Evolutionary conservation across 2,329 filamentous ascomycete genomes (phyloP).

Genomic region (Ilyonectria sp.): DNA sequence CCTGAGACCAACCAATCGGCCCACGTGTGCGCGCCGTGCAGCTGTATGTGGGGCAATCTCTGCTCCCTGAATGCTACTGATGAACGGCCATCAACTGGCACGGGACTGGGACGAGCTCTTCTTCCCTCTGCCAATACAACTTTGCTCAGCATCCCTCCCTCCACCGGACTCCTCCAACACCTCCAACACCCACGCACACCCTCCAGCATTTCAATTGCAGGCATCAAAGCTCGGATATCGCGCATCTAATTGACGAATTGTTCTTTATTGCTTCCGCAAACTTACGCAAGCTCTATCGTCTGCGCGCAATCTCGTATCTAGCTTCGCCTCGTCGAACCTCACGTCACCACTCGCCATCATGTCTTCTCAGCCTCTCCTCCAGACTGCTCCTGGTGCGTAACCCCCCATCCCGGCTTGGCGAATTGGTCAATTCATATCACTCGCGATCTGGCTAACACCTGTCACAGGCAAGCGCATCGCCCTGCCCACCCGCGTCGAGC

Average conservation of each 20-base stretch:
- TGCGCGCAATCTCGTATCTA: slow-evolving; percentile 3
- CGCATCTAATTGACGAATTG: slow-evolving; percentile 3
- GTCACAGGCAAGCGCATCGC: slow-evolving; percentile 95
- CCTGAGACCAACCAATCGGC: slow-evolving; percentile 47
- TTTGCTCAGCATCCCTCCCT: slow-evolving; percentile 13
- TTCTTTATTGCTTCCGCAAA: slow-evolving; percentile 2
- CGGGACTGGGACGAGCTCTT: slow-evolving; percentile 15
- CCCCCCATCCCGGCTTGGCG: neutral
- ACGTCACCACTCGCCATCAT: slow-evolving; percentile 65
- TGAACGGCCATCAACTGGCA: slow-evolving; percentile 31
- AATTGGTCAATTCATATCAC: slow-evolving; percentile 2
- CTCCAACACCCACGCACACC: slow-evolving; percentile 5
- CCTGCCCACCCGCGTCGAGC: slow-evolving; percentile 96
- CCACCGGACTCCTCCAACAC: slow-evolving; percentile 10
- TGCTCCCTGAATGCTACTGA: slow-evolving; percentile 38
- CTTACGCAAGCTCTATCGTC: slow-evolving; percentile 15
- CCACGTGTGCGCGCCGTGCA: slow-evolving; percentile 50
- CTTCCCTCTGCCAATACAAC: slow-evolving; percentile 13
- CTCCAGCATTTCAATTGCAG: neutral
- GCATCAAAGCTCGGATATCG: neutral
- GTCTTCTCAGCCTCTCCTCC: slow-evolving; percentile 97
- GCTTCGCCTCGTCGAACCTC: slow-evolving; percentile 2
- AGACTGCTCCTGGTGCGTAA: slow-evolving; percentile 87
- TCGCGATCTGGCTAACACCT: slow-evolving; percentile 32
- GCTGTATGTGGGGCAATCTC: slow-evolving; percentile 32